These are phyloP conservation scores for Heliocybe sulcata DNA, from an alignment of 1,284 basidiomycete genomes.

Conservation along the genomic window DNA sequence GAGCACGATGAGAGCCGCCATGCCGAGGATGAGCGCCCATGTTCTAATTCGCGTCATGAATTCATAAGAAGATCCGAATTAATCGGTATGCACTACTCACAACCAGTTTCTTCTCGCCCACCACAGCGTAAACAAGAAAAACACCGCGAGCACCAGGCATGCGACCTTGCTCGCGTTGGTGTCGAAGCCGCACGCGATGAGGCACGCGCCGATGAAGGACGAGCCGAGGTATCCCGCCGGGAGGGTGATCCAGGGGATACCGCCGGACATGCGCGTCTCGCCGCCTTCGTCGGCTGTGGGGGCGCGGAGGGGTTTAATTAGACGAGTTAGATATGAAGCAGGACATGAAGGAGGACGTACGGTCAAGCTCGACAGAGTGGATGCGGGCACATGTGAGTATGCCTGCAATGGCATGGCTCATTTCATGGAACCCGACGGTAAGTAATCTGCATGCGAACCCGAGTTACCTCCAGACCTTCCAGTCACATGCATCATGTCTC, in stretches of 20 bases:
- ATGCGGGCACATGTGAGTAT: conserved; percentile 89
- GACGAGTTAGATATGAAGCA: background rate
- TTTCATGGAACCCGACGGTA: conserved; percentile 91
- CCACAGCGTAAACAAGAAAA: conserved; percentile 92
- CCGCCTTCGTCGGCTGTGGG: conserved; percentile 84
- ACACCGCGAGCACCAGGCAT: conserved; percentile 72
- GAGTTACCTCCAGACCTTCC: background rate
- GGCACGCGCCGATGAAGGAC: conserved; percentile 81
- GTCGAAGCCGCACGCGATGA: conserved; percentile 92
- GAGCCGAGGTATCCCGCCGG: conserved; percentile 93
- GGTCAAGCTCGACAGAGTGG: conserved; percentile 82
- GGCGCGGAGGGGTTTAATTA: conserved; percentile 3
- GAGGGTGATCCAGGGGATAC: conserved; percentile 78
- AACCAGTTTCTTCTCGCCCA: conserved; percentile 81
- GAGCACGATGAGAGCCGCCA: conserved; percentile 66
- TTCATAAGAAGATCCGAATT: background rate
- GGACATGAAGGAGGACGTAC: conserved; percentile 31
- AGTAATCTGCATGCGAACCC: conserved; percentile 39
- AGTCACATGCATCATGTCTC: background rate
- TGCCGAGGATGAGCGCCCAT: conserved; percentile 68
- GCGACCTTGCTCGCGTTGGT: conserved; percentile 91
- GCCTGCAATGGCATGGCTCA: conserved; percentile 78
- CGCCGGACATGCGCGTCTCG: conserved; percentile 89
- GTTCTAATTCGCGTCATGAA: conserved; percentile 34
- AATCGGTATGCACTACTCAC: conserved; percentile 40